Evolutionary conservation across 2,329 filamentous ascomycete species (phyloP).

Genomic region (Arthrobotrys conoides): DNA sequence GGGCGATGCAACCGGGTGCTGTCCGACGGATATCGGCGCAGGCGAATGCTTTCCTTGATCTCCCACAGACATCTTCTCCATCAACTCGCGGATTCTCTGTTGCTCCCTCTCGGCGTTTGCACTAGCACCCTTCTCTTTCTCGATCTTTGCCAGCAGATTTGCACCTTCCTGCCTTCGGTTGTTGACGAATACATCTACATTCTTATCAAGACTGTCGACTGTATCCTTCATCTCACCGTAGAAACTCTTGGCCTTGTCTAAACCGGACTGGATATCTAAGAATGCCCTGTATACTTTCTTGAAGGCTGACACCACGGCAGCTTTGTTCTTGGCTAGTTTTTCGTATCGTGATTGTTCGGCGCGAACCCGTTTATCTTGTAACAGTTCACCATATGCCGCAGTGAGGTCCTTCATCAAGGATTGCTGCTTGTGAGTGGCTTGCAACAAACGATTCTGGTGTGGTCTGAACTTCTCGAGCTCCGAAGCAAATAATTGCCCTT

Average conservation of each 20-base stretch:
- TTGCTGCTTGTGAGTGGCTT: constrained; percentile 95
- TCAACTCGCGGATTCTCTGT: constrained; percentile 86
- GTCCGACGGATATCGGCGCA: constrained; percentile 66
- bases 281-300: constrained; percentile 94
- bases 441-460: constrained; percentile 89
- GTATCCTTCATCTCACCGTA: constrained; percentile 97
- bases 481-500: constrained; percentile 90
- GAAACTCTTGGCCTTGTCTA: constrained; percentile 90
- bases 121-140: constrained; percentile 79
- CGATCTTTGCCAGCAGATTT: constrained; percentile 88
- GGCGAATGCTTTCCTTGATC: constrained; percentile 67
- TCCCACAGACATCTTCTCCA: constrained; percentile 97
- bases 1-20: constrained; percentile 68
- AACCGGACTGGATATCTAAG: constrained; percentile 85
- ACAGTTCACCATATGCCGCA: constrained; percentile 83
- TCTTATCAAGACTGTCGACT: constrained; percentile 90
- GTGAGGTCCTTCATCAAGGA: constrained; percentile 96
- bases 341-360: constrained; percentile 97
- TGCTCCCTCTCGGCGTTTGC: constrained; percentile 83
- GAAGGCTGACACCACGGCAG: constrained; percentile 85
- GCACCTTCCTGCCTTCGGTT: constrained; percentile 92
- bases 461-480: constrained; percentile 98
- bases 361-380: constrained; percentile 94
- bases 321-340: constrained; percentile 83
- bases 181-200: constrained; percentile 96